Percentiles rank a stretch among this genome's conserved stretches.
phyloP scores from a whole-genome alignment of 2,329 filamentous ascomycete species.

The Colletotrichum tofieldiae region DNA sequence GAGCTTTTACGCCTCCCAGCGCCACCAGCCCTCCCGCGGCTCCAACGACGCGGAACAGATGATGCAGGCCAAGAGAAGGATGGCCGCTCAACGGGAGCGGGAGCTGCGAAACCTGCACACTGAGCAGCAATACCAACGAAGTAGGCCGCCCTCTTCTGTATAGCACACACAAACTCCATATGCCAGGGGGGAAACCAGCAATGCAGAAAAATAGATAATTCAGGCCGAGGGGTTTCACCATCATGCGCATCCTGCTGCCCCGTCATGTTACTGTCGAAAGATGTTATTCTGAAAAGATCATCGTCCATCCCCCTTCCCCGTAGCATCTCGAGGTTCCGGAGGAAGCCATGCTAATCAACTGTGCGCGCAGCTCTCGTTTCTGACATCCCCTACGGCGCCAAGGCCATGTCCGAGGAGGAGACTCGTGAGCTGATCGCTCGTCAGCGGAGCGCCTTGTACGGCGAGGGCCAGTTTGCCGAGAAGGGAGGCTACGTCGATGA shows the following conservation, averaged over 20 bases:
- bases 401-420: conserved; percentile 95
- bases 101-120: conserved; percentile 99
- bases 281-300: conserved; percentile 40
- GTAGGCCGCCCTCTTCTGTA: conserved; percentile 88
- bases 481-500: conserved; percentile 79
- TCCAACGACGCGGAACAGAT: conserved; percentile 95
- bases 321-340: conserved; percentile 39
- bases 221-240: conserved; percentile 44
- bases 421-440: conserved; percentile 96
- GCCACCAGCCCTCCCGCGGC: conserved; percentile 89
- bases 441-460: conserved; percentile 95
- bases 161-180: conserved; percentile 71
- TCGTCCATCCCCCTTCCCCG: conserved; percentile 38
- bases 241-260: conserved; percentile 42
- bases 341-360: conserved; percentile 41
- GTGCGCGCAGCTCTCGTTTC: conserved; percentile 42
- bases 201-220: conserved; percentile 56
- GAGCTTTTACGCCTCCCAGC: conserved; percentile 94
- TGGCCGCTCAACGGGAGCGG: conserved; percentile 98
- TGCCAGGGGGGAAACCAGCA: conserved; percentile 53
- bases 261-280: conserved; percentile 44
- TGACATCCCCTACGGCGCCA: conserved; percentile 64
- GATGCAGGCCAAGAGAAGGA: conserved; percentile 98
- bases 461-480: conserved; percentile 80
- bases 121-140: conserved; percentile 99